Evolutionary conservation across 2,329 filamentous ascomycete genomes (phyloP), one percentile per base, ranked within the genome.

Genomic region (Xylariaceae sp.): DNA sequence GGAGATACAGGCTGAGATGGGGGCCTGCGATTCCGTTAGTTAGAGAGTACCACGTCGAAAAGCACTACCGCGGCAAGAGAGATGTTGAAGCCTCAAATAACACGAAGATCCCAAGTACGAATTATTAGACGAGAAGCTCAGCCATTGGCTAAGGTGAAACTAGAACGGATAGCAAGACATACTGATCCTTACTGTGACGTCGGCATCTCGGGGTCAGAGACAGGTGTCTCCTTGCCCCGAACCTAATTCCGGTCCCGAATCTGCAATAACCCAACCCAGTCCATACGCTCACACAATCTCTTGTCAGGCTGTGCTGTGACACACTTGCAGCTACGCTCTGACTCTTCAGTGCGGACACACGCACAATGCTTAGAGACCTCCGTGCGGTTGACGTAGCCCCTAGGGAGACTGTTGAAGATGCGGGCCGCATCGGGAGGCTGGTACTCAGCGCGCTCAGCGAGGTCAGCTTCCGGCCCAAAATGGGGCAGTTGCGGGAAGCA

Each of bases 401-500:
- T 2, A 26, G 18, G 29, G 20, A 14, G 16, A 9, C 20, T 7
- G 2, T 44, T 47, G 42, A n/a, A 12, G 21, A 41, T 7, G 42
- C 44, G 2, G 41, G 19, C 32, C 32, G 32, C 32, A 26, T 4
- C 9, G 23, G 23, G 23, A 4, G 23, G 9, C n/a, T n/a, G n/a
- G n/a, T n/a, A n/a, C n/a, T n/a, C n/a, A n/a, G 12, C 48, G 21
- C 16, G 10, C 43, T 20, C 7, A 43, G 18, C 26, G 44, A 49
- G 44, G 48, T 42, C 46, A 20, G 18, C 19, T 40, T 52, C 40
- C 50, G 48, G 29, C 40, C 40, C 46, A 54, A 47, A 26, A 42
- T 53, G 52, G 52, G 45, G 48, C 56, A 50, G 42, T 16, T 54
- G 56, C 62, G 60, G 48, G 47, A 56, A 41, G 59, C 60, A 19